A percentile compares a stretch with the other conserved stretches of the same genome.
Evolutionary conservation across 2,329 filamentous ascomycete species (phyloP).

Genomic region (Pseudocercospora fijiensis): DNA sequence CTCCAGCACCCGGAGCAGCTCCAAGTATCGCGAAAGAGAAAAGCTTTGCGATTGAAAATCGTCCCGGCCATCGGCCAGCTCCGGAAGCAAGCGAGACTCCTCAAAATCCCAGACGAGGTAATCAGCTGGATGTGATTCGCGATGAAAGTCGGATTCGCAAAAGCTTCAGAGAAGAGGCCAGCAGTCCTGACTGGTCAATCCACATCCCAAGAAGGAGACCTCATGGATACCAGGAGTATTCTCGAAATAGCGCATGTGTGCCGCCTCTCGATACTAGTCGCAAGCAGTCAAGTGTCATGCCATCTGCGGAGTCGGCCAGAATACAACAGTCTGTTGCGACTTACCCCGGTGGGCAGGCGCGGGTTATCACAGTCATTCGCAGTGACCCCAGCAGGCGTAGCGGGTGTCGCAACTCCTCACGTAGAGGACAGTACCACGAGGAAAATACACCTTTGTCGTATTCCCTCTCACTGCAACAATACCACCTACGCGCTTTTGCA

Average conservation of each 20-base stretch:
- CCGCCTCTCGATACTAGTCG: not conserved
- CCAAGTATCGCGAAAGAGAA: not conserved
- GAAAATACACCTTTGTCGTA: conserved; percentile 1
- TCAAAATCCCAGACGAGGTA: not conserved
- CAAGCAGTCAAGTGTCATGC: not conserved
- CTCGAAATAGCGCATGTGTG: not conserved
- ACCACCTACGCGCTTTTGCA: not conserved
- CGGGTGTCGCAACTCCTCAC: not conserved
- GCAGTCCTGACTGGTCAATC: not conserved
- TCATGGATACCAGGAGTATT: not conserved
- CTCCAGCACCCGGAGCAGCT: not conserved
- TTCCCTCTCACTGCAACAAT: not conserved
- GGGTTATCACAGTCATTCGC: conserved; percentile 1
- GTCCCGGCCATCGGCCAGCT: not conserved
- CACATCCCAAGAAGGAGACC: not conserved
- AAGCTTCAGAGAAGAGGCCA: not conserved
- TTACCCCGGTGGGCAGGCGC: not conserved
- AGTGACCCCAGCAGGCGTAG: not conserved
- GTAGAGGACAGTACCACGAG: not conserved
- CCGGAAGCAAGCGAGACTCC: not conserved
- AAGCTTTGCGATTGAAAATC: not conserved
- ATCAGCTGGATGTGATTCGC: not conserved
- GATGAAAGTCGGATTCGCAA: too few relatives aligned
- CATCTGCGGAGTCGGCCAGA: not conserved
- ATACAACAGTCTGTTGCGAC: not conserved